Evolutionary conservation across 2,329 filamentous ascomycete genomes (phyloP).

Genomic region (Fusarium sp.): DNA sequence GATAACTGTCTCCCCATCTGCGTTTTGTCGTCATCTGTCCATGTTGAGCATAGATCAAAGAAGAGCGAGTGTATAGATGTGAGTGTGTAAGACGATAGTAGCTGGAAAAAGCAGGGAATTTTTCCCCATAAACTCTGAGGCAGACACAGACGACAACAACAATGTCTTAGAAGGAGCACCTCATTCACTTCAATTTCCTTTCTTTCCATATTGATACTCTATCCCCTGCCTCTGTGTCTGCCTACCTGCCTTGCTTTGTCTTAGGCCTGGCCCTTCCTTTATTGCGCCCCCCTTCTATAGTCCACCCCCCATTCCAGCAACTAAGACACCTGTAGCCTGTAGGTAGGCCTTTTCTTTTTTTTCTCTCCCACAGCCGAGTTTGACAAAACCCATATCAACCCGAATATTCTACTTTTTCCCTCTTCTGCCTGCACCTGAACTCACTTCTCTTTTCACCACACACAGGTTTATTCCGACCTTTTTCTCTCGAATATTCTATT

Average conservation of each 20-base stretch:
- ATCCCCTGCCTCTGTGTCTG: constrained; percentile 13
- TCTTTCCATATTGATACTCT: constrained; percentile 9
- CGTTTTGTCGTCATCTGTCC: constrained; percentile 26
- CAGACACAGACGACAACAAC: constrained; percentile 14
- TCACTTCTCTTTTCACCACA: constrained; percentile 37
- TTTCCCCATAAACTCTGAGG: background rate
- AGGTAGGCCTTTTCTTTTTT: constrained; percentile 32
- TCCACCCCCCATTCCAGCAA: constrained; percentile 37
- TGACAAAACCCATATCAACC: constrained; percentile 43
- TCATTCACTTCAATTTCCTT: constrained; percentile 27
- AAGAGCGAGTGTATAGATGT: background rate
- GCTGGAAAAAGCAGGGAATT: background rate
- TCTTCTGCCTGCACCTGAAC: constrained; percentile 32
- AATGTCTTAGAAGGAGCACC: constrained; percentile 17
- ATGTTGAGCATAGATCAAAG: constrained; percentile 1
- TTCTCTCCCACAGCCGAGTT: constrained; percentile 43
- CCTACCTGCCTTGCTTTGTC: constrained; percentile 29
- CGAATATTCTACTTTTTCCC: constrained; percentile 40
- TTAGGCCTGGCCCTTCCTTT: constrained; percentile 29
- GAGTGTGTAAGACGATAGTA: background rate
- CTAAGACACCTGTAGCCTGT: constrained; percentile 18
- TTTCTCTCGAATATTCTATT: constrained; percentile 12
- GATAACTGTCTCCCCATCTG: constrained; percentile 4
- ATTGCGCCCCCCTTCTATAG: constrained; percentile 21
- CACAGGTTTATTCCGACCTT: constrained; percentile 33